These are phyloP conservation scores for Acer negundo DNA, from an alignment of 345 rosid genomes.

Conservation along the genomic window DNA sequence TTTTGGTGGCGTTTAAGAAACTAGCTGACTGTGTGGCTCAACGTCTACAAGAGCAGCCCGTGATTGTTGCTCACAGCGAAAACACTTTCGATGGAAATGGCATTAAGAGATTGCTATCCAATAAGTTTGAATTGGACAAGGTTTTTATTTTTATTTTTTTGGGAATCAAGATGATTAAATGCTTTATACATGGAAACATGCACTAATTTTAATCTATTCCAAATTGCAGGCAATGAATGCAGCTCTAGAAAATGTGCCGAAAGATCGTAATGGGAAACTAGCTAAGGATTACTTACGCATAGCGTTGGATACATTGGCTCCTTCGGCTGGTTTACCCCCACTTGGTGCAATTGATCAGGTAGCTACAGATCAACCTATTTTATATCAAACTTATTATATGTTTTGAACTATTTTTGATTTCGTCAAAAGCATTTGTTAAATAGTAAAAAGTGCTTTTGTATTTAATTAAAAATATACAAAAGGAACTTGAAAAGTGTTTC, in stretches of 20 bases:
- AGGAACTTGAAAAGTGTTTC: too few species aligned
- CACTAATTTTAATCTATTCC: background rate
- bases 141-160: constrained; percentile 26
- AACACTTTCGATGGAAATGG: constrained; percentile 86
- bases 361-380: background rate
- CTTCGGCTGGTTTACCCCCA: constrained; percentile 85
- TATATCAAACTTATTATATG: background rate
- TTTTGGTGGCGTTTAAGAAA: constrained; percentile 68
- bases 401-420: background rate
- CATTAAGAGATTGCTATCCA: constrained; percentile 66
- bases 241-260: constrained; percentile 57
- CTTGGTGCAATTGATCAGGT: constrained; percentile 82
- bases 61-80: constrained; percentile 90
- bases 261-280: constrained; percentile 68
- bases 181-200: background rate
- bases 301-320: constrained; percentile 68
- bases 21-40: constrained; percentile 67
- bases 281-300: constrained; percentile 62
- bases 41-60: constrained; percentile 86
- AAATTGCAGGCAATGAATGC: constrained; percentile 55
- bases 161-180: background rate
- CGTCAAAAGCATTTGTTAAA: background rate
- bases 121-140: constrained; percentile 89
- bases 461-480: too few species aligned
- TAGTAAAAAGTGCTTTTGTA: too few species aligned